A percentile compares a stretch with the other conserved stretches of the same genome.
Evolutionary conservation across 345 rosid species (phyloP).

Genomic region (Clarkia xantiana): DNA sequence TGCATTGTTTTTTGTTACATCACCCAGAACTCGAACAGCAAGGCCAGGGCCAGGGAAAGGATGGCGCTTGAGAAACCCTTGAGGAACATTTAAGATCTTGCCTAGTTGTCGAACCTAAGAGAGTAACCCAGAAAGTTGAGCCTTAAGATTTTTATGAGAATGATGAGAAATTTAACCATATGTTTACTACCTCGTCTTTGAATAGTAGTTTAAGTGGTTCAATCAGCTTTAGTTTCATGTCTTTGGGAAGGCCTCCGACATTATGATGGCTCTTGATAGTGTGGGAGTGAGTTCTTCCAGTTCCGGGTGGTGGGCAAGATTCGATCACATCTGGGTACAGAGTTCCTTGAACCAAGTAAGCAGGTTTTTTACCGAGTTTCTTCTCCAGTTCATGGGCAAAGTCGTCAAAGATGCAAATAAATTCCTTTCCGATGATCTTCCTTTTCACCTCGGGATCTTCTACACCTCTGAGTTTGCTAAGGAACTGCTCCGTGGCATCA

Average conservation of each 20-base stretch:
- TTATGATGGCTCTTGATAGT: slow-evolving; percentile 98
- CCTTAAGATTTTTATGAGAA: too few species aligned
- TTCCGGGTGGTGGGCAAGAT: slow-evolving; percentile 98
- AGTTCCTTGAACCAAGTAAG: slow-evolving; percentile 88
- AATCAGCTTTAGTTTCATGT: slow-evolving; percentile 89
- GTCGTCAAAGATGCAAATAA: slow-evolving; percentile 64
- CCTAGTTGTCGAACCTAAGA: slow-evolving; percentile 83
- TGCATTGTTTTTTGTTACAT: slow-evolving; percentile 81
- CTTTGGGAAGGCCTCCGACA: slow-evolving; percentile 97
- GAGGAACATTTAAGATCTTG: slow-evolving; percentile 67
- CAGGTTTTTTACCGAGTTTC: slow-evolving; percentile 64
- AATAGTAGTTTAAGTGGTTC: slow-evolving; percentile 94
- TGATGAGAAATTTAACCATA: too few species aligned
- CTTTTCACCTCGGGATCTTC: slow-evolving; percentile 88
- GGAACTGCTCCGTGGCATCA: slow-evolving; percentile 66
- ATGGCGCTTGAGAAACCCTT: slow-evolving; percentile 77
- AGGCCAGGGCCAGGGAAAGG: slow-evolving; percentile 99
- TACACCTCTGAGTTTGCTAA: slow-evolving; percentile 74
- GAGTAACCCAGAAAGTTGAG: not conserved
- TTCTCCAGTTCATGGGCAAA: slow-evolving; percentile 71
- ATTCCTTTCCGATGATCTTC: slow-evolving; percentile 85
- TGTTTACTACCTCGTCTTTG: slow-evolving; percentile 68
- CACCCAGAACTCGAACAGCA: slow-evolving; percentile 89
- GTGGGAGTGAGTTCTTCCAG: slow-evolving; percentile 82
- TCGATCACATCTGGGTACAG: slow-evolving; percentile 93